A percentile compares a stretch with the other conserved stretches of the same genome.
These are phyloP conservation scores for Lactifluus echinatus DNA, from an alignment of 768 basidiomycete genomes.

Conservation along the genomic window DNA sequence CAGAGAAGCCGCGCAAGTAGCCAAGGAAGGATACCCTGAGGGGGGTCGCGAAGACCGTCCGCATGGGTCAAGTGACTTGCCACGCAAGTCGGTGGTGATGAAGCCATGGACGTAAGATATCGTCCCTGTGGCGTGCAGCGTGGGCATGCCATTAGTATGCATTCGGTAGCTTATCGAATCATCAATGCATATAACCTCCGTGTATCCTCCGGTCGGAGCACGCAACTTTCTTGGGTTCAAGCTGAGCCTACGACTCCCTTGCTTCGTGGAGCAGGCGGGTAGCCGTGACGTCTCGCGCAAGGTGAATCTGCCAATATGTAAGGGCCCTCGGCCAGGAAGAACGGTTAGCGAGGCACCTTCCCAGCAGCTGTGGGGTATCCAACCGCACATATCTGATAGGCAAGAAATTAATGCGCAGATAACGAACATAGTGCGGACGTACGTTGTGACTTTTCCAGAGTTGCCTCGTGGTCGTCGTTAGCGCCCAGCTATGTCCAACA, in stretches of 20 bases:
- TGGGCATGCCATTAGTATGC: not conserved
- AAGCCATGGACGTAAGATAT: not conserved
- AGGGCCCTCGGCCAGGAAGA: not conserved
- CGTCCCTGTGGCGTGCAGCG: not conserved
- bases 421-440: not conserved
- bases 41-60: not conserved
- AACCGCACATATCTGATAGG: not conserved
- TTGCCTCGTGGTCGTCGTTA: not conserved
- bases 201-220: not conserved
- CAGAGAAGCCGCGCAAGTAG: not conserved
- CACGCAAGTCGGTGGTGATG: not conserved
- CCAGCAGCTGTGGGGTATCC: not conserved
- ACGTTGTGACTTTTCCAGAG: not conserved
- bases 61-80: slow-evolving; percentile 13
- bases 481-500: not conserved
- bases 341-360: not conserved
- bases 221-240: not conserved
- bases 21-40: not conserved
- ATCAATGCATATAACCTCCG: not conserved
- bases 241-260: not conserved
- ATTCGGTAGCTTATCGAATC: slow-evolving; percentile 3
- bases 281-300: not conserved
- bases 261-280: not conserved
- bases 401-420: not conserved
- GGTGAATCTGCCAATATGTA: too few species aligned